Percentiles rank a stretch among this genome's conserved stretches.
Evolutionary conservation across 257 asterid species (phyloP).

Genomic region (Datura wrightii): DNA sequence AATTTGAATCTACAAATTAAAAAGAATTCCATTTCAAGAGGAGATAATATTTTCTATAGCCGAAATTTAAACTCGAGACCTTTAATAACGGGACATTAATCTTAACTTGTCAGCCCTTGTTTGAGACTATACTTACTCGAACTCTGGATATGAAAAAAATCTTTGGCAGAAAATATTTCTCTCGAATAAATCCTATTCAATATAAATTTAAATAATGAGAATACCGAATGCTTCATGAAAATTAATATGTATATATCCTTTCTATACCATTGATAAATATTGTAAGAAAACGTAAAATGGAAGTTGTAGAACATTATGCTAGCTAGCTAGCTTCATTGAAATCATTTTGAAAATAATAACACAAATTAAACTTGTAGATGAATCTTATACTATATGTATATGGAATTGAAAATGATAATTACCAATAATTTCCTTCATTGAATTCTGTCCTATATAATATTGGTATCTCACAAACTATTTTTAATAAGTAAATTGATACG

Average conservation of each 20-base stretch:
- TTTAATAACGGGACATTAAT: background rate
- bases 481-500: background rate
- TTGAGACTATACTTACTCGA: background rate
- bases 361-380: constrained; percentile 21
- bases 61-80: too few relatives aligned
- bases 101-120: background rate
- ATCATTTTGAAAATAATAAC: constrained; percentile 16
- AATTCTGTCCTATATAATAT: constrained; percentile 21
- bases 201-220: too few relatives aligned
- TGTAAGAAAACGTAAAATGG: constrained; percentile 24
- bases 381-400: constrained; percentile 21
- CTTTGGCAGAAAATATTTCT: too few relatives aligned
- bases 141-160: too few relatives aligned
- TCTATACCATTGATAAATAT: too few relatives aligned
- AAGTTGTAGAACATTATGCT: constrained; percentile 31
- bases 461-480: constrained; percentile 28
- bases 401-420: constrained; percentile 13
- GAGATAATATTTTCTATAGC: too few relatives aligned
- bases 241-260: too few relatives aligned
- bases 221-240: too few relatives aligned
- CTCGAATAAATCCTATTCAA: too few relatives aligned
- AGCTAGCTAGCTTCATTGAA: constrained; percentile 28
- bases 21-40: too few relatives aligned
- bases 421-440: constrained; percentile 39
- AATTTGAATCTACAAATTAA: too few relatives aligned